phyloP scores from a whole-genome alignment of 352 stramenopile species.

The Phytophthora agathidicida region DNA sequence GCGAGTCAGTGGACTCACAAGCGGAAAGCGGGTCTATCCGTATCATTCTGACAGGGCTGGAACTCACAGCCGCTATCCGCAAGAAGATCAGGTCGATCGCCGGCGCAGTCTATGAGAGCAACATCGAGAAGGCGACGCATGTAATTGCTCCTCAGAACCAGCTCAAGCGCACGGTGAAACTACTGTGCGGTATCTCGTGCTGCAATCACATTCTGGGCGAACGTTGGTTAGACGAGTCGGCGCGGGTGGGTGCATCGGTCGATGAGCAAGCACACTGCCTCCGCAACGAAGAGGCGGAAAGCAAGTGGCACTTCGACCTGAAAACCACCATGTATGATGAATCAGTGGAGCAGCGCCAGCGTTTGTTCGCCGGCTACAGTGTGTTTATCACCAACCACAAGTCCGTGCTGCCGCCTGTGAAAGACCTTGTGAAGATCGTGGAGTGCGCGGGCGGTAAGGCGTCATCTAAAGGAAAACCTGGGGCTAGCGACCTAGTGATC shows the following conservation, averaged over 20 bases:
- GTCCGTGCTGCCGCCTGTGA: constrained; percentile 49
- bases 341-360: constrained; percentile 25
- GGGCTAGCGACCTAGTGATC: constrained; percentile 48
- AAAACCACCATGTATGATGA: constrained; percentile 51
- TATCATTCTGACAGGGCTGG: constrained; percentile 56
- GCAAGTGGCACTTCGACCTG: constrained; percentile 61
- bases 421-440: constrained; percentile 59
- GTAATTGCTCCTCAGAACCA: constrained; percentile 47
- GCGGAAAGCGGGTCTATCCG: constrained; percentile 26
- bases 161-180: constrained; percentile 65
- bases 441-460: constrained; percentile 52
- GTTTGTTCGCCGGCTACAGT: constrained; percentile 32
- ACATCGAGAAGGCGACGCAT: constrained; percentile 54
- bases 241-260: constrained; percentile 25
- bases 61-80: constrained; percentile 39
- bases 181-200: constrained; percentile 62
- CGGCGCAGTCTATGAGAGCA: constrained; percentile 47
- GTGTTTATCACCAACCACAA: constrained; percentile 68
- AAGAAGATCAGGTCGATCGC: constrained; percentile 55
- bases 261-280: constrained; percentile 52
- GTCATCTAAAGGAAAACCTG: constrained; percentile 34
- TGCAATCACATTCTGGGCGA: constrained; percentile 56
- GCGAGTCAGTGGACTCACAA: constrained; percentile 19
- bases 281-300: constrained; percentile 42
- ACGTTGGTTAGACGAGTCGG: constrained; percentile 55